Evolutionary conservation across 768 basidiomycete species (phyloP).

Genomic region (Russula vinacea): DNA sequence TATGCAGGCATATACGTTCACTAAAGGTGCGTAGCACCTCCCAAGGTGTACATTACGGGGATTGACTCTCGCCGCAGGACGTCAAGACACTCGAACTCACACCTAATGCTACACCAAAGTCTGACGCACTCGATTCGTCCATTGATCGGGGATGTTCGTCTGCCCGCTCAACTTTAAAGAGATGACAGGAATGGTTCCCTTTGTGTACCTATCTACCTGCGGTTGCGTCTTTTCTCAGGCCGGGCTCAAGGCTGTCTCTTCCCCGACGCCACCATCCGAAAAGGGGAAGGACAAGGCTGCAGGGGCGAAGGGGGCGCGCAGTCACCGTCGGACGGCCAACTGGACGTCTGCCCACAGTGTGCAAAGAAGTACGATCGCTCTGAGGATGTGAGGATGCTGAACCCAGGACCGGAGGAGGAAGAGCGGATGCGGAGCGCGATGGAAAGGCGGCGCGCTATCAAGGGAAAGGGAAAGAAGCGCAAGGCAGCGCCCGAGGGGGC

Average conservation of each 20-base stretch:
- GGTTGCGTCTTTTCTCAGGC: conserved; percentile 91
- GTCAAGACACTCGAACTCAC: conserved; percentile 82
- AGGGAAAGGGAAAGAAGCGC: conserved; percentile 60
- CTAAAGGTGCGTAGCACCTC: conserved; percentile 63
- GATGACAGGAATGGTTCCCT: conserved; percentile 89
- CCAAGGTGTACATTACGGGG: background rate
- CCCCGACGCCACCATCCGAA: conserved; percentile 37
- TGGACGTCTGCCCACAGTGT: conserved; percentile 76
- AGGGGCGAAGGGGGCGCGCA: conserved; percentile 1
- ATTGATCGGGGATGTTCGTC: conserved; percentile 66
- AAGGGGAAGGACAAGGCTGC: conserved; percentile 33
- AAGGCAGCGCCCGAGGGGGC: conserved; percentile 45
- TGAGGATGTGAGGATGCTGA: conserved; percentile 59
- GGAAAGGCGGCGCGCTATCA: conserved; percentile 53
- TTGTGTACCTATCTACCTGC: conserved; percentile 81
- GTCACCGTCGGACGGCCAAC: conserved; percentile 32
- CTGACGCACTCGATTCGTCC: conserved; percentile 41
- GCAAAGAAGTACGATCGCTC: conserved; percentile 59
- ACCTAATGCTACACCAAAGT: conserved; percentile 53
- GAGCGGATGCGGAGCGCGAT: conserved; percentile 54
- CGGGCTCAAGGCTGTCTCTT: conserved; percentile 66
- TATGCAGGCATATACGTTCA: conserved; percentile 88
- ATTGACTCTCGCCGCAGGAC: conserved; percentile 52
- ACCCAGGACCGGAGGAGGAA: conserved; percentile 68
- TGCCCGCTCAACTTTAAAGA: conserved; percentile 92